These are phyloP conservation scores for Achaetomiella virescens DNA, from an alignment of 495 filamentous ascomycete genomes.

Conservation along the genomic window DNA sequence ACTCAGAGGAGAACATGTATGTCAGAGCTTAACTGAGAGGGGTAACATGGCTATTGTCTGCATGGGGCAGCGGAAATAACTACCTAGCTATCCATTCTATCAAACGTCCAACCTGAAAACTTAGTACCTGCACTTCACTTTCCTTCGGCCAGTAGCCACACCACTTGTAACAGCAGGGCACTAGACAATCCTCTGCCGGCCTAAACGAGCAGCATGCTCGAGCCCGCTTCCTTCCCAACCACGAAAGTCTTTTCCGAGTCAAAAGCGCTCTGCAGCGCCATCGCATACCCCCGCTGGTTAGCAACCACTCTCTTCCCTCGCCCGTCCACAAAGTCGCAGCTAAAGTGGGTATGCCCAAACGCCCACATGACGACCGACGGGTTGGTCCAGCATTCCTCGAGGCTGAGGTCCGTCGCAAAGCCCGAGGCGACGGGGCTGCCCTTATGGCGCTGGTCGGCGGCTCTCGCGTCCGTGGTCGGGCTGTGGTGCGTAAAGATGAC, in stretches of 20 bases:
- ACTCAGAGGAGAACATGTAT: too few species aligned
- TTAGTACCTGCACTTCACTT: too few species aligned
- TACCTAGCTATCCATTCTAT: too few species aligned
- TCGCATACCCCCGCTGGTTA: slow-evolving; percentile 31
- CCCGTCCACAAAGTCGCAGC: slow-evolving; percentile 15
- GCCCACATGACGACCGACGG: slow-evolving; percentile 44
- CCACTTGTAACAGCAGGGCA: too few species aligned
- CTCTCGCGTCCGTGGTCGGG: slow-evolving; percentile 34
- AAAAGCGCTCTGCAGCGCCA: not conserved
- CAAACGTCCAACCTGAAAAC: too few species aligned
- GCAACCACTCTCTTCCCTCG: slow-evolving; percentile 17
- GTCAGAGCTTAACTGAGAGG: too few species aligned
- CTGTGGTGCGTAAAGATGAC: slow-evolving; percentile 49
- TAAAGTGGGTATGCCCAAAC: slow-evolving; percentile 53
- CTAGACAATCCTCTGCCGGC: too few species aligned
- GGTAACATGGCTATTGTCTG: too few species aligned
- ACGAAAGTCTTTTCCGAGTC: not conserved
- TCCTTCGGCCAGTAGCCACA: too few species aligned
- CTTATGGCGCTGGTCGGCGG: slow-evolving; percentile 37
- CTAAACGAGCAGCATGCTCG: too few species aligned
- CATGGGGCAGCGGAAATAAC: too few species aligned
- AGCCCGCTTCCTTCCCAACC: not conserved
- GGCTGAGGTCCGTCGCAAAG: slow-evolving; percentile 42
- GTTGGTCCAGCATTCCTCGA: slow-evolving; percentile 38
- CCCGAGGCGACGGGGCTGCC: slow-evolving; percentile 33